A percentile compares a stretch with the other conserved stretches of the same genome.
phyloP scores from a whole-genome alignment of 441 rosid species.

The Mallotus repandus region DNA sequence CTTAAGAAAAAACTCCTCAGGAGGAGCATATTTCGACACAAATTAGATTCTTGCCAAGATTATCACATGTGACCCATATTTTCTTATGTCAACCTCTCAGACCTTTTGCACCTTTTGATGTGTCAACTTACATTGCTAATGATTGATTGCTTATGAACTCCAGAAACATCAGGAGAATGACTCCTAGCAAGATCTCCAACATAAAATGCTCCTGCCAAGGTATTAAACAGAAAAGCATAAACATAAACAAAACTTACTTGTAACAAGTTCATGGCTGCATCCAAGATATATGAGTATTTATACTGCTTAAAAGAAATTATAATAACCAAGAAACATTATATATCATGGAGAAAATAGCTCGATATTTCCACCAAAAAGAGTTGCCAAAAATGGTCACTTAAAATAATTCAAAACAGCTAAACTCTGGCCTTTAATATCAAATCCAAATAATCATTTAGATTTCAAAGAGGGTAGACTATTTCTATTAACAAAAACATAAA shows the following conservation, averaged over 20 bases:
- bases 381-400: neutral
- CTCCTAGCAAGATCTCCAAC: slow-evolving; percentile 51
- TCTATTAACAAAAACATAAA: neutral
- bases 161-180: slow-evolving; percentile 46
- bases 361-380: slow-evolving; percentile 6
- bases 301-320: too few relatives aligned
- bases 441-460: neutral
- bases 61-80: neutral
- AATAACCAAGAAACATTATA: neutral
- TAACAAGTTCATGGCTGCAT: neutral
- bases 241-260: neutral
- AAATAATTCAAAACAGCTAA: neutral
- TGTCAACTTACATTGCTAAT: slow-evolving; percentile 53
- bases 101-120: neutral
- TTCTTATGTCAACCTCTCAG: neutral
- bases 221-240: slow-evolving; percentile 20
- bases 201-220: slow-evolving; percentile 51
- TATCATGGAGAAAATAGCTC: neutral
- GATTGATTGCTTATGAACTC: slow-evolving; percentile 38
- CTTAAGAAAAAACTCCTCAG: neutral
- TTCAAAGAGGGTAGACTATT: slow-evolving; percentile 8
- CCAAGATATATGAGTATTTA: too few relatives aligned
- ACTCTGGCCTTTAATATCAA: neutral
- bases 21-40: neutral
- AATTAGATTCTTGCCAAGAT: neutral